Base-by-base conservation (phyloP, 2,329 filamentous ascomycete genomes). In the Ascochyta clinopodiicola region DNA sequence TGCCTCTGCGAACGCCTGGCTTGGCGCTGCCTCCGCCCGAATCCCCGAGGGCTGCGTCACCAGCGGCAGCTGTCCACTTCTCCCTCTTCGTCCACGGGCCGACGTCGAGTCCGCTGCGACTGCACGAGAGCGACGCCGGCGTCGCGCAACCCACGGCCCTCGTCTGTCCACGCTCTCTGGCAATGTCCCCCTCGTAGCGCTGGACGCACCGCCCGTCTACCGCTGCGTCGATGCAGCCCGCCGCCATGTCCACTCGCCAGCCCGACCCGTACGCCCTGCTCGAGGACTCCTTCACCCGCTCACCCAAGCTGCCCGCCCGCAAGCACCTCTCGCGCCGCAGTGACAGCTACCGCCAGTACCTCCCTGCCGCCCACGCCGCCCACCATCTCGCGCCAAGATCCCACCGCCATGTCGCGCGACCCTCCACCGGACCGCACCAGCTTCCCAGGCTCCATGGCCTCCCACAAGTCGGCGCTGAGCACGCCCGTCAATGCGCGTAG, bases 351-450 rank as follows among this genome's bases (percentile, higher is more conserved):
- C 62, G 63, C 59, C 63, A 58, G 52, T 51, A 63, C 40, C 56
- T 62, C 31, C 67, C 63, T 15, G 57, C 79, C 79, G 35, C 78
- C 78, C 10, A 81, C 79, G 10, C 79, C 79, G 27, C 79, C 79
- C 12, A 78, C 76, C 6, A 72, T 70, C 48, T 71, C 69, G 29
- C 29, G 29, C 25, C 70, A 71, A n/a, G 69, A 74, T 52, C 63
- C 60, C 12, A 57, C 68, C 4, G 37, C 62, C n/a, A 47, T 60
- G 9, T 51, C 60, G 27, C 62, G 67, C 22, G 70, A 68, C 39
- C 61, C 64, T 21, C 66, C 65, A 24, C 63, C 68, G n/a, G 74
- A 77, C 61, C 74, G 75, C n/a, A 75, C 78, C 66, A 72, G 73
- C 56, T 69, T 78, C 6, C 59, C 68, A 13, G 71, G 71, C 45